Conservation (phyloP, 2,329 filamentous ascomycete species). For the Metarhizium guizhouense region DNA sequence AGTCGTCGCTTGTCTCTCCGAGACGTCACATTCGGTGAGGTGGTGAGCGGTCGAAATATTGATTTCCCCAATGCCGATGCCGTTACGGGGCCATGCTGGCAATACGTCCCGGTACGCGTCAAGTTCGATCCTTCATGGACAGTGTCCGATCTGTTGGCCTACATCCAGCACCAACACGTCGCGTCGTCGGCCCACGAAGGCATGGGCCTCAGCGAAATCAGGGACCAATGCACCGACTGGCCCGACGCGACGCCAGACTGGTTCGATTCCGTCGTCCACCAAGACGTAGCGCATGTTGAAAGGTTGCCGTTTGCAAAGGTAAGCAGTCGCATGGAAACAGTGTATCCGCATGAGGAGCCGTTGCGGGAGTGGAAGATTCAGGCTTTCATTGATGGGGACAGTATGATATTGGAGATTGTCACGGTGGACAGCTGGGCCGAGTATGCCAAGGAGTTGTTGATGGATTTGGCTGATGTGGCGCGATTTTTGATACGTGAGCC, state of each 20-base stretch:
- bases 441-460: slow-evolving; percentile 41
- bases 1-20: slow-evolving; percentile 40
- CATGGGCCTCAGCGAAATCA: slow-evolving; percentile 46
- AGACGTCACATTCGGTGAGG: slow-evolving; percentile 58
- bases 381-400: slow-evolving; percentile 45
- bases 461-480: slow-evolving; percentile 32
- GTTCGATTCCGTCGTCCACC: slow-evolving; percentile 50
- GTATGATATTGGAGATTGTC: slow-evolving; percentile 48
- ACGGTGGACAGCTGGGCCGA: slow-evolving; percentile 47
- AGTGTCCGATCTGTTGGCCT: slow-evolving; percentile 40
- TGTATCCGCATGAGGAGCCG: slow-evolving; percentile 49
- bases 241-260: slow-evolving; percentile 21
- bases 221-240: slow-evolving; percentile 38
- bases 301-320: slow-evolving; percentile 31
- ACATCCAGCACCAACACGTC: slow-evolving; percentile 49
- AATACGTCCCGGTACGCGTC: slow-evolving; percentile 57
- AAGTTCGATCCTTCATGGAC: slow-evolving; percentile 42
- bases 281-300: slow-evolving; percentile 54
- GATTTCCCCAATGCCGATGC: slow-evolving; percentile 44
- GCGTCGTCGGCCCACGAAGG: slow-evolving; percentile 45
- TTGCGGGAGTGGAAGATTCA: slow-evolving; percentile 52
- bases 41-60: slow-evolving; percentile 55
- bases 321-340: slow-evolving; percentile 42
- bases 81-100: slow-evolving; percentile 57
- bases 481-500: slow-evolving; percentile 8